Evolutionary conservation across 345 rosid genomes (phyloP).

Genomic region (Murraya koenigii): DNA sequence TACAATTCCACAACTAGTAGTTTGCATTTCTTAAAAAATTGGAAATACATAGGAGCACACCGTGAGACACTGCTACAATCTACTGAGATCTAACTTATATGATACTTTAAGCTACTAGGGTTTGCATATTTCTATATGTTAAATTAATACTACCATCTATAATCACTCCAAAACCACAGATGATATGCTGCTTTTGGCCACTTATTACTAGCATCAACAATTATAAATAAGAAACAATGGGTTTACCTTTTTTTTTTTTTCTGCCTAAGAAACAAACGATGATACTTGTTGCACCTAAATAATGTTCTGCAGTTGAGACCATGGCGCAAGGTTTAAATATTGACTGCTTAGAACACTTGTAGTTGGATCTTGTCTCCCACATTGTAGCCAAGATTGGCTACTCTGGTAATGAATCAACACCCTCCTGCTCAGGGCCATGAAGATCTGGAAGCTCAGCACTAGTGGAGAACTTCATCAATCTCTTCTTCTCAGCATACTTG

Average conservation of each 20-base stretch:
- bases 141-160: too few relatives aligned
- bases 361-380: not conserved
- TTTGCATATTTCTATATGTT: not conserved
- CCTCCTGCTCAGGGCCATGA: not conserved
- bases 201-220: not conserved
- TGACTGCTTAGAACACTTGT: not conserved
- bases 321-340: too few relatives aligned
- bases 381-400: not conserved
- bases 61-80: not conserved
- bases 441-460: slow-evolving; percentile 37
- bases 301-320: not conserved
- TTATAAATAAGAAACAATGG: not conserved
- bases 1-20: not conserved
- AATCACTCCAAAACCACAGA: slow-evolving; percentile 9
- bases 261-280: too few relatives aligned
- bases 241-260: too few relatives aligned
- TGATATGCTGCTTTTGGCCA: slow-evolving; percentile 5
- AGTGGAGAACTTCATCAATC: slow-evolving; percentile 52
- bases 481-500: slow-evolving; percentile 44
- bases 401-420: slow-evolving; percentile 14
- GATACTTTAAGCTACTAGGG: not conserved
- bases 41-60: not conserved
- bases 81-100: not conserved
- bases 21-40: not conserved
- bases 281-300: not conserved